Evolutionary conservation across 2,329 filamentous ascomycete species (phyloP), one percentile per base, ranked within the genome.

Genomic region (Microcera coccophila): DNA sequence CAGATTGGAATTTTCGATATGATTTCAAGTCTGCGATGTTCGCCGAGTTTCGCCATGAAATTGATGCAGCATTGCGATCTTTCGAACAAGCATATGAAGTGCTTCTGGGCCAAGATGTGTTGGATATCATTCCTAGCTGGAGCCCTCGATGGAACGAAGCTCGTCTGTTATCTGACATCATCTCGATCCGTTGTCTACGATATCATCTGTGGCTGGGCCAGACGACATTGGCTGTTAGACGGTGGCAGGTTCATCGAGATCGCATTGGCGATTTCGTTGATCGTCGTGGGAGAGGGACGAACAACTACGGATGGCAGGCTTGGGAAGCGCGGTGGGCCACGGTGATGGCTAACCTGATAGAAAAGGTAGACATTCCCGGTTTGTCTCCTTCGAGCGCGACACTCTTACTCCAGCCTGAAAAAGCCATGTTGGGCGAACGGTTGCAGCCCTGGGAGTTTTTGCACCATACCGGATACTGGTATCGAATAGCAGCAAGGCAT

Each of bases 11-110:
- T 58, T 84, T 94, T 40, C 84, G 91, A 14, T 96, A 96, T 65
- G 91, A 98, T 59, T 90, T 95, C 70, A 98, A 98, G 63, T 76
- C 90, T 15, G 91, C 85, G 5, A 74, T 95, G 0, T 87, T 97
- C 60, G 88, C 90, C 20, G 91, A 97, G 60, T 96, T 95, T 53
- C 81, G 93, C 8, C 87, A 94, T 60, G 93, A 97, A 62, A 87
- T 91, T 76, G 91, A 96, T 60, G 82, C 81, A 17, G 90, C 93
- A 1, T 75, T 88, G 58, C 81, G 90, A 33, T 90, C 88, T 40
- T 96, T 90, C 55, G 88, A 93, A 59, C 84, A 84, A 62, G 89
- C 90, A 4, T 90, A 97, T 53, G 89, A 95, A 39, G 81, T 80
- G 17, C 68, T 98, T 10, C 79, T 97, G 49, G 84, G 86, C 15